These are phyloP conservation scores for Pythium insidiosum DNA, from an alignment of 352 stramenopile species.

Conservation along the genomic window DNA sequence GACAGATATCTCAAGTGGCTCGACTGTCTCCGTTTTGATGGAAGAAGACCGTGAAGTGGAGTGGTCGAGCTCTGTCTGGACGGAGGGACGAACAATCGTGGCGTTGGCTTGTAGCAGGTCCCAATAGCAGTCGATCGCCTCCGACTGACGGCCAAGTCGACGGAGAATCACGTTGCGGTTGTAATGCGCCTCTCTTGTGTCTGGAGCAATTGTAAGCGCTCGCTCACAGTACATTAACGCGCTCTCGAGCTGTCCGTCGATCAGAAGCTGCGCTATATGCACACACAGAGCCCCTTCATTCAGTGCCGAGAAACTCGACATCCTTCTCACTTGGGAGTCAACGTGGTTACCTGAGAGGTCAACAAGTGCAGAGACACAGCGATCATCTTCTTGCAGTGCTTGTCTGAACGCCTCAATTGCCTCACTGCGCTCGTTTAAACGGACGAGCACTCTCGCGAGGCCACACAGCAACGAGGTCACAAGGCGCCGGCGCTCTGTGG, in stretches of 20 bases:
- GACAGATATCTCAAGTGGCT: conserved; percentile 21
- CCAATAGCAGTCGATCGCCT: conserved; percentile 44
- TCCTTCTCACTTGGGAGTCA: too few species aligned
- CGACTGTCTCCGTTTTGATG: not conserved
- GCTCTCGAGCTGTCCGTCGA: not conserved
- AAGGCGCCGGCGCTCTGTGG: too few species aligned
- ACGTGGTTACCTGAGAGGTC: not conserved
- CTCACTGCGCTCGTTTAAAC: not conserved
- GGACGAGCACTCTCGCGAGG: not conserved
- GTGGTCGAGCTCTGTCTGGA: not conserved
- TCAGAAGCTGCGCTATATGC: not conserved
- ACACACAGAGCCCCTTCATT: too few species aligned
- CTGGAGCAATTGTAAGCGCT: conserved; percentile 22
- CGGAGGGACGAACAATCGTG: not conserved
- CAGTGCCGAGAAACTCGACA: too few species aligned
- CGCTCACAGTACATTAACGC: not conserved
- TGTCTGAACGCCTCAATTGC: not conserved
- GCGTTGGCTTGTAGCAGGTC: not conserved
- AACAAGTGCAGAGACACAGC: not conserved
- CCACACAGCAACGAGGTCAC: too few species aligned
- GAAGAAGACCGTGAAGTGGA: not conserved
- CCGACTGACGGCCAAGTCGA: conserved; percentile 28
- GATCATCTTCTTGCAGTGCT: not conserved
- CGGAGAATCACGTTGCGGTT: conserved; percentile 59
- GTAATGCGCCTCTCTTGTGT: conserved; percentile 35